Percentiles rank a stretch among this genome's conserved stretches.
Evolutionary conservation across 495 filamentous ascomycete species (phyloP).

Genomic region (Friedmanniomyces simplex): DNA sequence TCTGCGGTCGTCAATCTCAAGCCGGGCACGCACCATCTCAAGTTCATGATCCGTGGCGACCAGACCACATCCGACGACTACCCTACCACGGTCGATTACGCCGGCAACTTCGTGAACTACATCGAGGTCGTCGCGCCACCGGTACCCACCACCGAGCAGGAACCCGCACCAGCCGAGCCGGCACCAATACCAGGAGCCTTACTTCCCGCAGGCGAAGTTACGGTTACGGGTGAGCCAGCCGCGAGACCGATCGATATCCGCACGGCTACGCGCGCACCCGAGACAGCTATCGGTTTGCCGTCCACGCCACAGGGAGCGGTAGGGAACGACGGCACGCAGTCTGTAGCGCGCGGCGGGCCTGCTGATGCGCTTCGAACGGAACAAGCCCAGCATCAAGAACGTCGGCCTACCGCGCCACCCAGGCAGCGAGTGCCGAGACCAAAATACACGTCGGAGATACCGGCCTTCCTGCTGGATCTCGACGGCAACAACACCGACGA

Average conservation of each 20-base stretch:
- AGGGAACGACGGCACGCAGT: not conserved
- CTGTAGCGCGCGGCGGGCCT: not conserved
- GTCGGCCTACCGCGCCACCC: slow-evolving; percentile 2
- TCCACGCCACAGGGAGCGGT: not conserved
- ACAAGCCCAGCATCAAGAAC: not conserved
- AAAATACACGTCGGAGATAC: slow-evolving; percentile 56
- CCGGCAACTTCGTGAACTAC: slow-evolving; percentile 94
- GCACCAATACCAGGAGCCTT: slow-evolving; percentile 15
- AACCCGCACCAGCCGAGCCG: slow-evolving; percentile 11
- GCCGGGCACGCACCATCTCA: slow-evolving; percentile 90
- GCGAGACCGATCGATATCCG: slow-evolving; percentile 2
- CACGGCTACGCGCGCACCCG: slow-evolving; percentile 3
- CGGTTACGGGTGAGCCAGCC: not conserved
- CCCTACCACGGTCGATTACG: slow-evolving; percentile 92
- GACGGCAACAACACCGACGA: slow-evolving; percentile 63
- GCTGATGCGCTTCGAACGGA: not conserved
- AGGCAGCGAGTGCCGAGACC: slow-evolving; percentile 28
- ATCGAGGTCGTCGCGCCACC: slow-evolving; percentile 54
- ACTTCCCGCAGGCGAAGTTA: not conserved
- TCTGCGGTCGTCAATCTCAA: slow-evolving; percentile 68
- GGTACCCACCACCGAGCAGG: not conserved
- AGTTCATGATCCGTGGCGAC: slow-evolving; percentile 87
- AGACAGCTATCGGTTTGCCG: slow-evolving; percentile 1
- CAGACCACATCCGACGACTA: slow-evolving; percentile 80
- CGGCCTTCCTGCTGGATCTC: slow-evolving; percentile 74